phyloP scores from a whole-genome alignment of 495 filamentous ascomycete genomes.

The Lineolata rhizophorae region DNA sequence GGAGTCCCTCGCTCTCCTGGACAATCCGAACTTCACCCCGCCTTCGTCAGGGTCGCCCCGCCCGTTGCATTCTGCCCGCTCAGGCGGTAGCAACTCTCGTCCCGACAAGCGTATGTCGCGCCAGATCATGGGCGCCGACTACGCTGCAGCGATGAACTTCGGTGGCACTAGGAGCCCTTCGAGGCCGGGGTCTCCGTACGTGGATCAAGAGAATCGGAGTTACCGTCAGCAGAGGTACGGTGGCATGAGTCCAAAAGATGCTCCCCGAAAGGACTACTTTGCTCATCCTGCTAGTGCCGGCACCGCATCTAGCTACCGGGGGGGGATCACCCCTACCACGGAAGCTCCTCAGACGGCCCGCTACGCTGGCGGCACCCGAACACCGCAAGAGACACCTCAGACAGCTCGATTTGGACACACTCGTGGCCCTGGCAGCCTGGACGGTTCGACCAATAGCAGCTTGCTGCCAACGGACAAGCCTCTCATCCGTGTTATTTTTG shows the following conservation, averaged over 20 bases:
- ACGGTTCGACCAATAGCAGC: slow-evolving; percentile 31
- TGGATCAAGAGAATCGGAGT: slow-evolving; percentile 28
- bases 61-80: slow-evolving; percentile 27
- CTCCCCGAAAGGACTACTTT: slow-evolving; percentile 25
- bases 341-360: no score
- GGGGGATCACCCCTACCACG: no score
- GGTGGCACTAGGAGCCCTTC: slow-evolving; percentile 31
- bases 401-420: slow-evolving; percentile 26
- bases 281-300: slow-evolving; percentile 5
- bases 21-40: slow-evolving; percentile 34
- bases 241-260: slow-evolving; percentile 30
- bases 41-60: slow-evolving; percentile 47
- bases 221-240: slow-evolving; percentile 24
- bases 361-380: no score
- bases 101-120: slow-evolving; percentile 58
- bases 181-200: slow-evolving; percentile 49
- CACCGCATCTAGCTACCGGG: no score
- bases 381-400: slow-evolving; percentile 21
- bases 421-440: slow-evolving; percentile 48
- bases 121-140: slow-evolving; percentile 19
- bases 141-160: slow-evolving; percentile 20
- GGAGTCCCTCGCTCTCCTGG: slow-evolving; percentile 52
- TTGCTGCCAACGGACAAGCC: slow-evolving; percentile 65
- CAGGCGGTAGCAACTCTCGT: slow-evolving; percentile 25
- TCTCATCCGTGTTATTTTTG: slow-evolving; percentile 69